Conservation (phyloP, 2,329 filamentous ascomycete genomes). For the Eutypella sp. region DNA sequence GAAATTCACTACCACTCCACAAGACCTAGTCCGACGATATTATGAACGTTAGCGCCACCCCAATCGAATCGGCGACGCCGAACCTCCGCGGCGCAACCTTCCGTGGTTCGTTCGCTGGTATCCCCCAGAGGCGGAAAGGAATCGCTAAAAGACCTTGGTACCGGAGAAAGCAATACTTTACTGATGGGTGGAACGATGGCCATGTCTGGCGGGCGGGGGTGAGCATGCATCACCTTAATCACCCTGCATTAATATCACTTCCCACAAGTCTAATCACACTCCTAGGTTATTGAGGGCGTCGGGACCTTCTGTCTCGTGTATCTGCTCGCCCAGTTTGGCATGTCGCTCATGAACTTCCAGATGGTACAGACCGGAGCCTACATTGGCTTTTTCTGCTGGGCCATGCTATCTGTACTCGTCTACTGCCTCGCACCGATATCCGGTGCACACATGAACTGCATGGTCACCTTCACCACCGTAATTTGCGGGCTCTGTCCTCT, state of each 20-base stretch:
- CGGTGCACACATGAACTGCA: slow-evolving; percentile 49
- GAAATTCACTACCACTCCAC: not conserved
- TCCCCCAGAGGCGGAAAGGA: not conserved
- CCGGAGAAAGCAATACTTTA: not conserved
- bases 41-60: not conserved
- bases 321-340: slow-evolving; percentile 25
- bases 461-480: slow-evolving; percentile 49
- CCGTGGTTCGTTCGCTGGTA: not conserved
- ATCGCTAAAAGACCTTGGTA: not conserved
- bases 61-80: not conserved
- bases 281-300: slow-evolving; percentile 26
- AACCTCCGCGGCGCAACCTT: not conserved
- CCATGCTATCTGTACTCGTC: slow-evolving; percentile 42
- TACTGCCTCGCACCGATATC: slow-evolving; percentile 43
- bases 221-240: too few relatives aligned
- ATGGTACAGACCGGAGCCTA: slow-evolving; percentile 24
- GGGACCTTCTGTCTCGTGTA: slow-evolving; percentile 25
- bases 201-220: not conserved
- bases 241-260: not conserved
- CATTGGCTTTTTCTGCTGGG: slow-evolving; percentile 33
- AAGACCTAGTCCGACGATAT: not conserved
- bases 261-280: not conserved
- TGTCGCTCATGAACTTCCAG: slow-evolving; percentile 23
- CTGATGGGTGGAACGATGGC: not conserved
- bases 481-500: slow-evolving; percentile 44